A percentile compares a stretch with the other conserved stretches of the same genome.
Evolutionary conservation across 148 eudicot genomes (phyloP).

Genomic region (Rhododendron kiyosumense): DNA sequence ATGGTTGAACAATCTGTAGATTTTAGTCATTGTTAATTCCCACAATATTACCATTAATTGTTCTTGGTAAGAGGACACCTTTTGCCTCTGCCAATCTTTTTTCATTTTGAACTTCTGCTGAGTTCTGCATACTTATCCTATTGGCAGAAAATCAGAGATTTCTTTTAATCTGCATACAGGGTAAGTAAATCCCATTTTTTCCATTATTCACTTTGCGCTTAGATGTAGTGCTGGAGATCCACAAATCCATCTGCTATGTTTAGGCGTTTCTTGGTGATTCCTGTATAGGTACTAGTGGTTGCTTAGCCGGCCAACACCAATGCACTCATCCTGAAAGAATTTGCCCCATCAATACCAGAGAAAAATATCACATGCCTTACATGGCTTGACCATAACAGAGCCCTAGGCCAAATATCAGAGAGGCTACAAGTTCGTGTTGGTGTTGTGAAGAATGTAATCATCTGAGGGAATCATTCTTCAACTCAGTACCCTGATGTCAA

Average conservation of each 20-base stretch:
- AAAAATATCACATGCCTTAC: slow-evolving; percentile 81
- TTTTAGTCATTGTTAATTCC: not conserved
- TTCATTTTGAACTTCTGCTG: not conserved
- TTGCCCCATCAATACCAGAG: slow-evolving; percentile 70
- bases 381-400: slow-evolving; percentile 88
- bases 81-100: not conserved
- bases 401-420: slow-evolving; percentile 68
- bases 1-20: not conserved
- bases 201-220: not conserved
- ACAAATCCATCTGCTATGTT: not conserved
- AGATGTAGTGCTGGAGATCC: not conserved
- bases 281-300: slow-evolving; percentile 63
- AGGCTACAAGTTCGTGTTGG: slow-evolving; percentile 46
- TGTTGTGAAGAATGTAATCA: slow-evolving; percentile 68
- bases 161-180: not conserved
- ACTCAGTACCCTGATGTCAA: slow-evolving; percentile 72
- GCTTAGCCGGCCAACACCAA: slow-evolving; percentile 84
- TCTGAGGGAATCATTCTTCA: slow-evolving; percentile 89
- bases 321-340: slow-evolving; percentile 72
- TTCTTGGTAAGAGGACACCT: not conserved
- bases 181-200: not conserved
- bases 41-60: not conserved
- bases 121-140: not conserved
- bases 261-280: not conserved
- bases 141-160: not conserved